Percentiles rank a stretch among this genome's conserved stretches.
phyloP scores from a whole-genome alignment of 768 basidiomycete genomes.

The Hygrophorus pudorinus region DNA sequence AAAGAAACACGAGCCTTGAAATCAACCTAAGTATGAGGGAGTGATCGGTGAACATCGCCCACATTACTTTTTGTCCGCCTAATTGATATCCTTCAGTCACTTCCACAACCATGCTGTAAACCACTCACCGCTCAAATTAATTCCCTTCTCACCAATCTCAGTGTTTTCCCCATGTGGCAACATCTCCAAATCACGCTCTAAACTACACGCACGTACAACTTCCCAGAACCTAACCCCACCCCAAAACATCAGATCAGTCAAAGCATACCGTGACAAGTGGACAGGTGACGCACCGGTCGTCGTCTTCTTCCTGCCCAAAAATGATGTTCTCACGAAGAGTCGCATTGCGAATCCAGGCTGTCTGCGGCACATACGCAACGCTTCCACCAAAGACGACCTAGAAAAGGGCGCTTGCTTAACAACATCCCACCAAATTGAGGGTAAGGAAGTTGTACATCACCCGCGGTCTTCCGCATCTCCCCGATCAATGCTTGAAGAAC shows the following conservation, averaged over 20 bases:
- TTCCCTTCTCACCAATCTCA: slow-evolving; percentile 72
- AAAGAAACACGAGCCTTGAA: slow-evolving; percentile 63
- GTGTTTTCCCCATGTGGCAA: slow-evolving; percentile 62
- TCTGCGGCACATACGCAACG: slow-evolving; percentile 50
- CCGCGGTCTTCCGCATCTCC: slow-evolving; percentile 55
- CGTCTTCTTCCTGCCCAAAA: slow-evolving; percentile 60
- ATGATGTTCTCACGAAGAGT: slow-evolving; percentile 66
- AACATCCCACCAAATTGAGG: not conserved
- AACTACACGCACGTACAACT: slow-evolving; percentile 54
- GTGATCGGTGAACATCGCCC: not conserved
- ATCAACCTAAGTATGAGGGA: not conserved
- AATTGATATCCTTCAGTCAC: not conserved
- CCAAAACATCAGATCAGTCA: not conserved
- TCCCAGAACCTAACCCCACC: slow-evolving; percentile 49
- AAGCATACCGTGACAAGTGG: not conserved
- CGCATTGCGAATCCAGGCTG: slow-evolving; percentile 58
- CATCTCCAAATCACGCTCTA: slow-evolving; percentile 62
- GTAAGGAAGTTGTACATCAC: slow-evolving; percentile 29
- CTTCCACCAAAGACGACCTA: slow-evolving; percentile 44
- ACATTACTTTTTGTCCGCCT: slow-evolving; percentile 26
- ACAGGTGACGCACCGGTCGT: slow-evolving; percentile 30
- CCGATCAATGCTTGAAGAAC: slow-evolving; percentile 48
- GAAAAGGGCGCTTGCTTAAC: not conserved
- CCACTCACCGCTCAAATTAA: slow-evolving; percentile 49
- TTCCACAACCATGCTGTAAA: not conserved